Conservation (phyloP, 148 eudicot genomes). For the Hydrangea macrophylla region DNA sequence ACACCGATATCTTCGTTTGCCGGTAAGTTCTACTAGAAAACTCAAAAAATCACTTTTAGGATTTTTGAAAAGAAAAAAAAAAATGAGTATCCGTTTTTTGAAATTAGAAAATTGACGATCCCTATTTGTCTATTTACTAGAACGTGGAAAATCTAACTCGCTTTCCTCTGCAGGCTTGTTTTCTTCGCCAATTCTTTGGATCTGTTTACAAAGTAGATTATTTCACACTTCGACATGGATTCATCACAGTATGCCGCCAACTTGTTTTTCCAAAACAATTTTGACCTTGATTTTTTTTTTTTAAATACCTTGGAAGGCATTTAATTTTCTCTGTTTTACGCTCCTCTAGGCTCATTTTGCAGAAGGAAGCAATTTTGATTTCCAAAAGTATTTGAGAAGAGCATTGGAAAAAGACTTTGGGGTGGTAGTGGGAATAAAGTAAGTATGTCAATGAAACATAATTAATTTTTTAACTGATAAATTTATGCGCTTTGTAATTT, state of each 20-base stretch:
- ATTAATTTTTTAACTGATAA: no score
- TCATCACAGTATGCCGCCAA: conserved; percentile 31
- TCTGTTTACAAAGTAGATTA: conserved; percentile 44
- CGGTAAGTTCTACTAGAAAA: conserved; percentile 17
- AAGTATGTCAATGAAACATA: not conserved
- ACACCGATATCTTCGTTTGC: conserved; percentile 32
- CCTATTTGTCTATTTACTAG: not conserved
- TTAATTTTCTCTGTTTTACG: not conserved
- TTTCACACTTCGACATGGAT: conserved; percentile 48
- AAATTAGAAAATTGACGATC: no score
- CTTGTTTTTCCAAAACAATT: not conserved
- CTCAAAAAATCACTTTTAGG: not conserved
- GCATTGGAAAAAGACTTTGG: conserved; percentile 41
- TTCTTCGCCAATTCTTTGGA: conserved; percentile 33
- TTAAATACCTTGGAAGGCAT: not conserved
- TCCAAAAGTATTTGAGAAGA: conserved; percentile 37
- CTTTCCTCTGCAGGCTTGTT: conserved; percentile 26
- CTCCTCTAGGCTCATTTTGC: conserved; percentile 38
- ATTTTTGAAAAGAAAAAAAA: no score
- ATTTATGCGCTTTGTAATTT: no score
- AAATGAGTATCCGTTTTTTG: no score
- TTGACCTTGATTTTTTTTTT: no score
- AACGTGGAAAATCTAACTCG: not conserved
- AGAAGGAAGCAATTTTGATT: conserved; percentile 37
- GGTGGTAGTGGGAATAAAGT: conserved; percentile 45